Base-by-base conservation (phyloP, 2,329 filamentous ascomycete species). In the Alternaria triticimaculans region DNA sequence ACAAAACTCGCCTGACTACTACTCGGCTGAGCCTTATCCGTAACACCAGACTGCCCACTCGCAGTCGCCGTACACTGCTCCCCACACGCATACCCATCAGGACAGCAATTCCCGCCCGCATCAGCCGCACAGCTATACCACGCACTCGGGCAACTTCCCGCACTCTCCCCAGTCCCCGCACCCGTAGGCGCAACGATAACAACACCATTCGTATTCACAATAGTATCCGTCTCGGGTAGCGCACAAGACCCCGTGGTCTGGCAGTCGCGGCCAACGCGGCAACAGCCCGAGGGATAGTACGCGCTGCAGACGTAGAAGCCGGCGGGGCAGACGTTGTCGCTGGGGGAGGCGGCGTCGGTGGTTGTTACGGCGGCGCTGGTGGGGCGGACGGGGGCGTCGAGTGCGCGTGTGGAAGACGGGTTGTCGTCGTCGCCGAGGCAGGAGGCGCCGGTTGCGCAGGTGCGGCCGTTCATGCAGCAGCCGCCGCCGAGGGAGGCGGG, bases 301-400 rank as follows among this genome's bases (percentile, higher is more conserved):
- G 95, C 95, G 3, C 90, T 88, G 80, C 95, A 98, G 55, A 93
- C 90, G 80, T 98, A 98, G 84, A 94, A 98, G 3, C 94, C 94
- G 0, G 90, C 94, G 0, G 95, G 95, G 72, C 95, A 98, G 71
- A 86, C 74, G 20, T 69, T 67, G 3, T 69, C 66, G n/a, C 5
- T 93, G 92, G 0, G 90, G 93, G 74, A 93, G 96, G 75, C 50
- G 20, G 55, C 60, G 85, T 70, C 72, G 70, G 83, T 76, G 3
- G 63, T 63, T 11, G 50, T 60, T 12, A 83, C 78, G 26, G 81
- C 71, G 21, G 79, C 78, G 64, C 79, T 80, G 2, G 82, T 84
- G 2, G 83, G 82, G 2, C 82, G 77, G 10, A 82, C 75, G 2
- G 82, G 82, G 5, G 82, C 80, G 9, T 72, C 74, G 18, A 81